Percentiles rank a stretch among this genome's conserved stretches.
Evolutionary conservation across 2,329 filamentous ascomycete species (phyloP).

Genomic region (Aureobasidium zeae): DNA sequence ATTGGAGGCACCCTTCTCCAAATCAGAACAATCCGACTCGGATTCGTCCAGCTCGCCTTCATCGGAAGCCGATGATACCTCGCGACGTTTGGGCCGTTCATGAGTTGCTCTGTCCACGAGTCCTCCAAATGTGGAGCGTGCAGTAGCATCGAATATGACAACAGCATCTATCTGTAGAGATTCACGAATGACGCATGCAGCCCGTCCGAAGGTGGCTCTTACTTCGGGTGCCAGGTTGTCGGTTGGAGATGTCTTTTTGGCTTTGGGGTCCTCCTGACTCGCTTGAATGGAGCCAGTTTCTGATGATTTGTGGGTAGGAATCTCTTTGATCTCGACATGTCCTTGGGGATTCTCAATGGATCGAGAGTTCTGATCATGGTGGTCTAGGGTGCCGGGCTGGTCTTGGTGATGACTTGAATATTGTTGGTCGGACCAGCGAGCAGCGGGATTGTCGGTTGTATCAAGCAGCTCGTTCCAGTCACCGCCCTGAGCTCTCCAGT

Average conservation of each 20-base stretch:
- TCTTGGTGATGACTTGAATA: conserved; percentile 4
- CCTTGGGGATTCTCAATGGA: background rate
- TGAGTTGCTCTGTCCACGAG: conserved; percentile 10
- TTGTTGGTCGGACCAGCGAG: background rate
- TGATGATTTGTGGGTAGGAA: background rate
- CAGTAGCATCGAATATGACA: conserved; percentile 29
- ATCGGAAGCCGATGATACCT: background rate
- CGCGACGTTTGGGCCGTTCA: conserved; percentile 6
- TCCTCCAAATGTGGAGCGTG: conserved; percentile 17
- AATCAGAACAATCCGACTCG: background rate
- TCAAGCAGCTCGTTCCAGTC: background rate
- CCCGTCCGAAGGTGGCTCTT: conserved; percentile 30
- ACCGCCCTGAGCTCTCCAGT: conserved; percentile 3
- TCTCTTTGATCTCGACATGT: background rate
- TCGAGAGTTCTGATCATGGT: background rate
- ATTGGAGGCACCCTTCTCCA: background rate
- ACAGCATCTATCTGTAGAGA: conserved; percentile 39
- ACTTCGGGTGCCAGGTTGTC: conserved; percentile 21
- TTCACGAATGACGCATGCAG: conserved; percentile 36
- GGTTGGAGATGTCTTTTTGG: conserved; percentile 18
- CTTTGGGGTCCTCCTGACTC: background rate
- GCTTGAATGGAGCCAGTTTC: background rate
- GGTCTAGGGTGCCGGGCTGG: background rate
- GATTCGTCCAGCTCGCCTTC: background rate
- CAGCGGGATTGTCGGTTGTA: background rate